A percentile compares a stretch with the other conserved stretches of the same genome.
phyloP scores from a whole-genome alignment of 139 green algal species.

The Pleodorina starrii region DNA sequence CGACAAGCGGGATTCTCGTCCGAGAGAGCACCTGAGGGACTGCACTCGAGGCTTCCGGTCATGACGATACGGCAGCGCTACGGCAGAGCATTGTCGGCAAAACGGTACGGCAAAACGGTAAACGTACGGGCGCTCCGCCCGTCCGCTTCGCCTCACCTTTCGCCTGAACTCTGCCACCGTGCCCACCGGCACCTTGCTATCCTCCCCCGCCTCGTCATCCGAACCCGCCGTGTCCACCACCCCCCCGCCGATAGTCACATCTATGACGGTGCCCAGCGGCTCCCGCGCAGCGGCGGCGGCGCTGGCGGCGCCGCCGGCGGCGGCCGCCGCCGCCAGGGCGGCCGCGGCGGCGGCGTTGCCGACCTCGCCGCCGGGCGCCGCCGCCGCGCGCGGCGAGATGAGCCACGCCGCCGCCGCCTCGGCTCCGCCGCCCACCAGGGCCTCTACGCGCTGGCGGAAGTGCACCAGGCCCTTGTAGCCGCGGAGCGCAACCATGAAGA shows the following conservation, averaged over 20 bases:
- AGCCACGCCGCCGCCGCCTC: neutral
- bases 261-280: neutral
- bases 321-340: neutral
- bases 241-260: constrained; percentile 27
- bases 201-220: constrained; percentile 34
- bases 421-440: neutral
- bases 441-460: neutral
- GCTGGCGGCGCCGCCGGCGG: neutral
- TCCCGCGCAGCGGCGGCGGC: neutral
- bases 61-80: no score
- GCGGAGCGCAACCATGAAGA: neutral
- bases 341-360: neutral
- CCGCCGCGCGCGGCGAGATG: neutral
- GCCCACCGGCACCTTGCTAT: constrained; percentile 28
- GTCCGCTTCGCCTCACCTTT: no score
- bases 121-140: no score
- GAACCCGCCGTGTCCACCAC: neutral
- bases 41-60: no score
- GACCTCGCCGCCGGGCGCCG: neutral
- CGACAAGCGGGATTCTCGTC: no score
- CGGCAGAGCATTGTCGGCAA: no score
- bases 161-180: constrained; percentile 40
- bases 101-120: no score
- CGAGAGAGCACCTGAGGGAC: no score
- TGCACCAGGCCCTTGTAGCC: neutral